Evolutionary conservation across 805 yeast species (phyloP).

Genomic region (Lachancea lanzarotensis): DNA sequence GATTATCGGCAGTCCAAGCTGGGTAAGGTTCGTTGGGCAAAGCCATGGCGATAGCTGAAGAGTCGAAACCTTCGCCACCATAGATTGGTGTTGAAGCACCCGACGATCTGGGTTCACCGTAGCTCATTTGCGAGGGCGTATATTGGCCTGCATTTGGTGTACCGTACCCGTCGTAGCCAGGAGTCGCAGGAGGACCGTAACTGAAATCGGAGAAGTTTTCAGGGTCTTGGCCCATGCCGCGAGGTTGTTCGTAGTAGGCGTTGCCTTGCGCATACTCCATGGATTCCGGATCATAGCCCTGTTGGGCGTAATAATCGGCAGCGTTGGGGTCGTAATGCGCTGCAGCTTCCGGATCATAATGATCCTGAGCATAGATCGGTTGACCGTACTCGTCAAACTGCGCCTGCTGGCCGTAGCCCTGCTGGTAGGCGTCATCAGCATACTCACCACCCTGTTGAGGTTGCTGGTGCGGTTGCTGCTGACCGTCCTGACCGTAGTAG

Average conservation of each 20-base stretch:
- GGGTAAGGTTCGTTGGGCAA: conserved; percentile 92
- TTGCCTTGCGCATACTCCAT: conserved; percentile 34
- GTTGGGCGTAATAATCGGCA: conserved; percentile 37
- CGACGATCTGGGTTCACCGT: conserved; percentile 74
- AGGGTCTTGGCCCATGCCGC: conserved; percentile 41
- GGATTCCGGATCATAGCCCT: conserved; percentile 41
- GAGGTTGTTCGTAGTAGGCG: conserved; percentile 50
- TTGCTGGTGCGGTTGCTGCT: conserved; percentile 28
- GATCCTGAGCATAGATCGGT: conserved; percentile 35
- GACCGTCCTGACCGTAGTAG: conserved; percentile 21
- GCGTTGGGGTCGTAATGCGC: conserved; percentile 33
- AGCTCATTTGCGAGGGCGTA: conserved; percentile 83
- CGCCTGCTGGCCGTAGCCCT: conserved; percentile 19
- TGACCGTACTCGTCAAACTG: conserved; percentile 37
- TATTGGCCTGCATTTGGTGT: conserved; percentile 66
- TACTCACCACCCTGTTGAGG: conserved; percentile 15
- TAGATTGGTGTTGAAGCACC: conserved; percentile 94
- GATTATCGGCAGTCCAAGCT: conserved; percentile 97
- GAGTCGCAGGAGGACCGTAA: conserved; percentile 50
- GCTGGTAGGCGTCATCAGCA: conserved; percentile 14
- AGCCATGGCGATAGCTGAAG: conserved; percentile 58
- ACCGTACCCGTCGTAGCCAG: conserved; percentile 51
- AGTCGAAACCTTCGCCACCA: conserved; percentile 55
- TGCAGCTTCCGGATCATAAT: conserved; percentile 31
- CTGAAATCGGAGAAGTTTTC: conserved; percentile 65